Evolutionary conservation across 768 basidiomycete genomes (phyloP).

Genomic region (Megacollybia marginata): DNA sequence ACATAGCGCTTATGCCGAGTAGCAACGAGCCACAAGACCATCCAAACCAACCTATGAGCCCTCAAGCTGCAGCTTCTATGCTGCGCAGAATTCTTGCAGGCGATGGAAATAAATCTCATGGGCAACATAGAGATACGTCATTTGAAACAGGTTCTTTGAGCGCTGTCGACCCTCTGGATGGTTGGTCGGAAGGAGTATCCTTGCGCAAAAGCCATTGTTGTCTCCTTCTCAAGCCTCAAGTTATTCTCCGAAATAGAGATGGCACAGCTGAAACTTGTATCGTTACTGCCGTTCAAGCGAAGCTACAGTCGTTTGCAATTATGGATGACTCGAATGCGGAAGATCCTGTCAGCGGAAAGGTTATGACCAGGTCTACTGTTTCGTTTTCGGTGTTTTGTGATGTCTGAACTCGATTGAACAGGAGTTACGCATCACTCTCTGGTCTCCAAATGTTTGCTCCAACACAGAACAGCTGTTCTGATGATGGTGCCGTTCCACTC

Average conservation of each 20-base stretch:
- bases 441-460: conserved; percentile 90
- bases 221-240: conserved; percentile 86
- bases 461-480: conserved; percentile 28
- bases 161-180: conserved; percentile 50
- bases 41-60: conserved; percentile 31
- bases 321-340: conserved; percentile 73
- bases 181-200: conserved; percentile 68
- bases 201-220: conserved; percentile 71
- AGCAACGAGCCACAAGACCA: conserved; percentile 20
- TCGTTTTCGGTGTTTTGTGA: not conserved
- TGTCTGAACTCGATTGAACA: conserved; percentile 18
- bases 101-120: conserved; percentile 29
- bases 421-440: conserved; percentile 71
- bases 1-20: conserved; percentile 28
- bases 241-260: conserved; percentile 63
- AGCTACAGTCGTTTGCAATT: conserved; percentile 70
- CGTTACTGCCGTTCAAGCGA: conserved; percentile 72
- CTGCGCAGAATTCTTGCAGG: conserved; percentile 58
- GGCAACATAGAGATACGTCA: no score
- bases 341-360: conserved; percentile 78
- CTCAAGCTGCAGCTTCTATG: conserved; percentile 61
- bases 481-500: conserved; percentile 65
- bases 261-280: conserved; percentile 55
- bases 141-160: not conserved
- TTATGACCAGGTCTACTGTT: conserved; percentile 71